Base-by-base conservation (phyloP, 2,329 filamentous ascomycete species). In the Metarhizium robertsii region DNA sequence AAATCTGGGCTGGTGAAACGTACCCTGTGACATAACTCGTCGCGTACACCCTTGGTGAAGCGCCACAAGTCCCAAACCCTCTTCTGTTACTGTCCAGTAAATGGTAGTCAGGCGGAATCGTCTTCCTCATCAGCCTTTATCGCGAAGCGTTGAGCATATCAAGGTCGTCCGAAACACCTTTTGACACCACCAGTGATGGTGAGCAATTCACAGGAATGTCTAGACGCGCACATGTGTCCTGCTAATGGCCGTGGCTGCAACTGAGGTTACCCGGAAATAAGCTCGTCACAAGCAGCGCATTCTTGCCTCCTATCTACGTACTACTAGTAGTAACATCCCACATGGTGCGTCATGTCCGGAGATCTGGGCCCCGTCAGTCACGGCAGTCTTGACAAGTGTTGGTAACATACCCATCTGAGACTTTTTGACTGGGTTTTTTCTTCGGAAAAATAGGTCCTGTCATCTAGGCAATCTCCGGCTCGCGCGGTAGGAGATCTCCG, bases 1-100 rank as follows among this genome's bases (percentile, higher is more conserved):
- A 50, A 34, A 50, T 43, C 29, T 14, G 50, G 14, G 42, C 34
- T 40, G 18, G 50, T 59, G 55, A 59, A 59, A 59, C 57, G 13
- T 38, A 25, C 20, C 29, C 50, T 58, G 55, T 45, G 42, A 57
- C 55, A 47, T 46, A n/a, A 32, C n/a, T 49, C 48, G 57, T 59
- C 57, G 50, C 55, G 57, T 48, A 42, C 38, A 38, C 30, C 45
- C 42, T 18, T 14, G 42, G n/a, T 30, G 20, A 45, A 20, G 16
- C 42, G n/a, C 42, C 25, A 20, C n/a, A 3, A 29, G 14, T 13
- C 14, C 20, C 45, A 48, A 30, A 5, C 45, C 25, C 25, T 48
- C 20, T 20, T 16, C 42, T 3, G 42, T 16, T 10, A 20, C n/a
- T 11, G 7, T 6, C 4, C 42, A 6, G n/a, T 45, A 7, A 6